Evolutionary conservation across 441 rosid species (phyloP).

Genomic region (Capsella rubella): DNA sequence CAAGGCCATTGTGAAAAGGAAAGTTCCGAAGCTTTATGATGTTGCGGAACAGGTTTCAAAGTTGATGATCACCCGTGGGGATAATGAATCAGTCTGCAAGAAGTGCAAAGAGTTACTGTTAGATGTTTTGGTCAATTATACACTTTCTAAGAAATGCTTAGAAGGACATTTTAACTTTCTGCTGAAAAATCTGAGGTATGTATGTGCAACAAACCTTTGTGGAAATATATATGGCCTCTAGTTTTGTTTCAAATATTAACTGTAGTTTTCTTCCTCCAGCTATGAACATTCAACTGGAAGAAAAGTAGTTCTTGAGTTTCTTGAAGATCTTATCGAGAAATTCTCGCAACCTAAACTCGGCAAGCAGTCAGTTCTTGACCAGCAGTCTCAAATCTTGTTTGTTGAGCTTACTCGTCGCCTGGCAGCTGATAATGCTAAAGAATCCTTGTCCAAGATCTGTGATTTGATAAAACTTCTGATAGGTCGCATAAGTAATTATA

Average conservation of each 20-base stretch:
- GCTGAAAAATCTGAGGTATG: conserved; percentile 72
- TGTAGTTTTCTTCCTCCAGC: conserved; percentile 51
- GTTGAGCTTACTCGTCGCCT: conserved; percentile 66
- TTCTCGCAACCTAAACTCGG: conserved; percentile 13
- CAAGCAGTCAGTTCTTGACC: too few relatives aligned
- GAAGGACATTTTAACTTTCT: conserved; percentile 71
- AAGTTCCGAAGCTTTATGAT: conserved; percentile 86
- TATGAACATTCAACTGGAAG: conserved; percentile 86
- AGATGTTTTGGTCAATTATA: conserved; percentile 75
- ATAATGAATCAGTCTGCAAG: conserved; percentile 75
- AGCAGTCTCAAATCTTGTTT: conserved; percentile 42
- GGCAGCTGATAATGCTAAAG: conserved; percentile 68
- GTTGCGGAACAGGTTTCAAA: conserved; percentile 64
- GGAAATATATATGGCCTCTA: conserved; percentile 1
- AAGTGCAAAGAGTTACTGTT: conserved; percentile 76
- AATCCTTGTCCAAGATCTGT: conserved; percentile 61
- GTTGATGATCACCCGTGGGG: conserved; percentile 82
- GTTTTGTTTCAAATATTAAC: conserved; percentile 20
- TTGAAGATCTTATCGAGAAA: conserved; percentile 66
- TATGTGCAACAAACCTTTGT: conserved; percentile 26
- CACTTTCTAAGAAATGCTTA: conserved; percentile 65
- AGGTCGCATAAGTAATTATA: conserved; percentile 53
- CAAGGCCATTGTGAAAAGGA: conserved; percentile 75
- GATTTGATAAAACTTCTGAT: conserved; percentile 66
- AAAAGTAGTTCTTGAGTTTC: conserved; percentile 89